Percentiles rank a stretch among this genome's conserved stretches.
These are phyloP conservation scores for Oryza brachyantha DNA, from an alignment of 176 grass and related monocot species.

Conservation along the genomic window DNA sequence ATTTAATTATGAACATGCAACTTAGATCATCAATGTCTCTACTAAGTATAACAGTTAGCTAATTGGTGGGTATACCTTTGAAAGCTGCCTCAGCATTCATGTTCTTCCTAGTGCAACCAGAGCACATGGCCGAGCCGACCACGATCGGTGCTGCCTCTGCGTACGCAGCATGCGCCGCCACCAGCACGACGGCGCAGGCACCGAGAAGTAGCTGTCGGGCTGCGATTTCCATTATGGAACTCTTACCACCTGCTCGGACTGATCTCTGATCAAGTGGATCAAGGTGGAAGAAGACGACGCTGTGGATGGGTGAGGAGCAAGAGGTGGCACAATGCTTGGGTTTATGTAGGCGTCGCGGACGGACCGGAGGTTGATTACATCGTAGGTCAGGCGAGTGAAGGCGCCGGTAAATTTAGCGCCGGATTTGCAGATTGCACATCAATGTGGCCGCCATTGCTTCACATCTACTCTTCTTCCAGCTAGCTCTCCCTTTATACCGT, in stretches of 20 bases:
- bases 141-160: conserved; percentile 29
- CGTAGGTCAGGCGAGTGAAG: conserved; percentile 13
- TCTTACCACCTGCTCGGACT: background rate
- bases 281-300: conserved; percentile 1
- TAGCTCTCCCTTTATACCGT: background rate
- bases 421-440: conserved; percentile 26
- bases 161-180: background rate
- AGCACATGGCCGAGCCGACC: conserved; percentile 43
- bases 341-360: conserved; percentile 32
- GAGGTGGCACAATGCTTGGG: background rate
- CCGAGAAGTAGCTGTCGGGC: conserved; percentile 9
- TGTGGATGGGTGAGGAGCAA: conserved; percentile 18
- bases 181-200: conserved; percentile 3
- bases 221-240: conserved; percentile 21
- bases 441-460: conserved; percentile 29
- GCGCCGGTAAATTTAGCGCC: conserved; percentile 24
- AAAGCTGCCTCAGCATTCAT: conserved; percentile 46
- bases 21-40: background rate
- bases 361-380: background rate
- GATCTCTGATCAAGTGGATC: no score
- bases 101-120: conserved; percentile 42
- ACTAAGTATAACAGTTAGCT: background rate
- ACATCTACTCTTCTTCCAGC: conserved; percentile 7
- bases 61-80: conserved; percentile 24
- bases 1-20: background rate